A percentile compares a stretch with the other conserved stretches of the same genome.
phyloP scores from a whole-genome alignment of 2,329 filamentous ascomycete genomes.

The Beauveria varroae region DNA sequence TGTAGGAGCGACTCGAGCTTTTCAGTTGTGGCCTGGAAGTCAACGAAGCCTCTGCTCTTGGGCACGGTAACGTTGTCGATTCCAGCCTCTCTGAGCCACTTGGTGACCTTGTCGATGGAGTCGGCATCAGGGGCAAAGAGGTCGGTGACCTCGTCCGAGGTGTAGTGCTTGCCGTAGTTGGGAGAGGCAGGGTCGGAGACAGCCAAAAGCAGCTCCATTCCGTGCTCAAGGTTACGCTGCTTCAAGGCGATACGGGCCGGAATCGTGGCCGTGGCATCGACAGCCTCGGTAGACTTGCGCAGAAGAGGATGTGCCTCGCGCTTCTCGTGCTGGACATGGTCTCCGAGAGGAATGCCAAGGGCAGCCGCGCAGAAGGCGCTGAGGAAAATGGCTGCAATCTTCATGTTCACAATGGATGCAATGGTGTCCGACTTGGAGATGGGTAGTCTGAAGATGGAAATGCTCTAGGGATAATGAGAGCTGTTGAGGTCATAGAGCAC shows the following conservation, averaged over 20 bases:
- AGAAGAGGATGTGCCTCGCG: neutral
- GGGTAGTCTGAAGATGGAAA: neutral
- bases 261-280: neutral
- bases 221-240: conserved; percentile 6
- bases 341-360: neutral
- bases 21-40: conserved; percentile 11
- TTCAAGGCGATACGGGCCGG: conserved; percentile 5
- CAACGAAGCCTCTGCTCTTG: conserved; percentile 37
- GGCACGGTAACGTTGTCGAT: conserved; percentile 44
- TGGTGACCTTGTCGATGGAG: conserved; percentile 39
- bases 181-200: conserved; percentile 3
- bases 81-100: conserved; percentile 46
- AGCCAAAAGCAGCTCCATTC: conserved; percentile 3
- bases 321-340: conserved; percentile 6
- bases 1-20: conserved; percentile 41
- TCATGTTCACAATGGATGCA: neutral
- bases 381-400: conserved; percentile 2
- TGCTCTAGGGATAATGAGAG: neutral
- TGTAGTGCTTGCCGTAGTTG: conserved; percentile 10
- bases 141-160: neutral
- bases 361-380: neutral
- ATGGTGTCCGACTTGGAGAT: neutral
- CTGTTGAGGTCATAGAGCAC: neutral
- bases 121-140: conserved; percentile 21
- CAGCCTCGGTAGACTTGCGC: neutral